phyloP scores from a whole-genome alignment of 192 early-diverging fungal genomes.

The Coemansia sp. region DNA sequence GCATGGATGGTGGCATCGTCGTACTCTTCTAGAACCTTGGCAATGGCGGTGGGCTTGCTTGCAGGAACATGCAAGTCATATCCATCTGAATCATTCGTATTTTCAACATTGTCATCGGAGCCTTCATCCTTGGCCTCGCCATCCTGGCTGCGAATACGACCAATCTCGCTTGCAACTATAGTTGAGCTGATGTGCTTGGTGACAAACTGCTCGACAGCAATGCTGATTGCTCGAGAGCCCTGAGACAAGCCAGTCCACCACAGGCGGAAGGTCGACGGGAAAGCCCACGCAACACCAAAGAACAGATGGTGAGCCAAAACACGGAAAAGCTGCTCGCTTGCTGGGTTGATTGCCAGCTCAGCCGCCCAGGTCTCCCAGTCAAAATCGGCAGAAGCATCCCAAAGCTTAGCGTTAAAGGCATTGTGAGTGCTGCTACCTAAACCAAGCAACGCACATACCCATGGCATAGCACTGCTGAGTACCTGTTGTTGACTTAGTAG shows the following conservation, averaged over 20 bases:
- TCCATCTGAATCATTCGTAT: neutral
- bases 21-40: constrained; percentile 33
- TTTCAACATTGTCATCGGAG: neutral
- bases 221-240: constrained; percentile 16
- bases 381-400: constrained; percentile 12
- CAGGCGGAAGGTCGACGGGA: constrained; percentile 34
- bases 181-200: constrained; percentile 9
- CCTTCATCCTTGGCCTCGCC: constrained; percentile 1
- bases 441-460: constrained; percentile 37
- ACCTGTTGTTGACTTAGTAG: constrained; percentile 4
- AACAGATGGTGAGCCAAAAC: constrained; percentile 29
- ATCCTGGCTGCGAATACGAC: constrained; percentile 16
- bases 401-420: constrained; percentile 11
- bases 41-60: constrained; percentile 9
- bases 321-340: constrained; percentile 15
- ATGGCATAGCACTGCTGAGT: constrained; percentile 36
- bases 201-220: constrained; percentile 32
- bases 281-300: constrained; percentile 9
- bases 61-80: neutral
- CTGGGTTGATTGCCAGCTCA: constrained; percentile 14
- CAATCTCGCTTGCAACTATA: constrained; percentile 14
- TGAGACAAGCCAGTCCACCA: constrained; percentile 44
- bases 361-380: constrained; percentile 31
- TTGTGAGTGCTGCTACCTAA: constrained; percentile 1
- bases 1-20: constrained; percentile 27